phyloP scores from a whole-genome alignment of 192 early-diverging fungal genomes.

The Linnemannia schmuckeri region DNA sequence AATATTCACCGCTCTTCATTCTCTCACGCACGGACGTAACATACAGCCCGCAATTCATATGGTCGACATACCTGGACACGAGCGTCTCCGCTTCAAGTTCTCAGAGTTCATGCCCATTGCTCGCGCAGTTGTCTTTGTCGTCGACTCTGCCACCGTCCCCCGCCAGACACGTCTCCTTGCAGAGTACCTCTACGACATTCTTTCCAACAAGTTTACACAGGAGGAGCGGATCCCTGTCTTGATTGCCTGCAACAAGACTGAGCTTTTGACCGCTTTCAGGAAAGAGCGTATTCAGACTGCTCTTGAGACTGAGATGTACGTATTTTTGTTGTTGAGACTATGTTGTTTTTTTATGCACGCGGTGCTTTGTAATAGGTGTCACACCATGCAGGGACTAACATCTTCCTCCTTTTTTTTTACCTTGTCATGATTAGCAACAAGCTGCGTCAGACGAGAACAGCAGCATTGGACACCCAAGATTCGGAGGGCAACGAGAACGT shows the following conservation, averaged over 20 bases:
- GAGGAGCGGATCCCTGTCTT: constrained; percentile 73
- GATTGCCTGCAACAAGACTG: constrained; percentile 89
- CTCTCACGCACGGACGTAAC: not conserved
- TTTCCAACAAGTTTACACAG: constrained; percentile 73
- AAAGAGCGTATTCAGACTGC: constrained; percentile 72
- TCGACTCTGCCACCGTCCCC: constrained; percentile 77
- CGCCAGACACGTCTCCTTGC: constrained; percentile 71
- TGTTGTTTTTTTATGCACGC: constrained; percentile 13
- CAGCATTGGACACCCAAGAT: constrained; percentile 74
- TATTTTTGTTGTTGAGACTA: constrained; percentile 35
- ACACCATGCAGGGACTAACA: not conserved
- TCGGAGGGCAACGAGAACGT: constrained; percentile 71
- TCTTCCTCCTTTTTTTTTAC: not conserved
- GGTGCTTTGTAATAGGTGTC: not conserved
- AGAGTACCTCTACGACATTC: constrained; percentile 82
- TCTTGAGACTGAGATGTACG: constrained; percentile 86
- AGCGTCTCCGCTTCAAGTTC: constrained; percentile 81
- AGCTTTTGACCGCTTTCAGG: constrained; percentile 77
- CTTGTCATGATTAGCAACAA: constrained; percentile 62
- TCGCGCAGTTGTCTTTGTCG: constrained; percentile 80
- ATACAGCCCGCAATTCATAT: constrained; percentile 64
- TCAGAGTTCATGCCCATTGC: constrained; percentile 78
- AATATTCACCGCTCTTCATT: too few species aligned
- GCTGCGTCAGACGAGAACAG: constrained; percentile 75
- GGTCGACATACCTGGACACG: constrained; percentile 93